A percentile compares a stretch with the other conserved stretches of the same genome.
Conservation (phyloP, 768 basidiomycete species). For the Serendipita sp. region DNA sequence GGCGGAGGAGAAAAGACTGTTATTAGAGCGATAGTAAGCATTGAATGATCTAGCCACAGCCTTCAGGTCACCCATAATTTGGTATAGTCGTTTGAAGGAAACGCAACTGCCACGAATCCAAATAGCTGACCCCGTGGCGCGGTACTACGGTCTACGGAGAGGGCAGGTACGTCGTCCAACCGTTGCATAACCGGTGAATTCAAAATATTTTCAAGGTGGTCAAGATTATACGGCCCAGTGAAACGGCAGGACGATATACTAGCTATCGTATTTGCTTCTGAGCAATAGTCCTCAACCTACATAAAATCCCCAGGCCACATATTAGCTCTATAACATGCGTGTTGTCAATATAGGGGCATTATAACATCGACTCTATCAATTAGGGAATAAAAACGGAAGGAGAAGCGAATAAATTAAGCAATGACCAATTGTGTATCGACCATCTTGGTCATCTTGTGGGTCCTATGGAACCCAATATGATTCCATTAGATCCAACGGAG, state of each 20-base stretch:
- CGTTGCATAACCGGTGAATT: neutral
- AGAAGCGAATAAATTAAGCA: no score
- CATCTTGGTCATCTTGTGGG: no score
- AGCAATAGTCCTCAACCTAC: neutral
- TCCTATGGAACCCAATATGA: no score
- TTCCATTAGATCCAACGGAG: no score
- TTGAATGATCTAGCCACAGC: neutral
- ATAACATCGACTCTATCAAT: no score
- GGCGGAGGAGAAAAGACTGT: conserved; percentile 65
- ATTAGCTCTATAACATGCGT: no score
- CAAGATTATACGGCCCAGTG: conserved; percentile 92
- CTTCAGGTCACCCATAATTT: conserved; percentile 7
- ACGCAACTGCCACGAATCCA: conserved; percentile 97
- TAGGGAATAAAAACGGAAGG: no score
- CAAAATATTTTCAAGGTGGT: conserved; percentile 37
- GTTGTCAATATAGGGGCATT: no score
- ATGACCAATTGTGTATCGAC: no score
- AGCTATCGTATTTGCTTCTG: conserved; percentile 75
- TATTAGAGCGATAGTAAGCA: conserved; percentile 87
- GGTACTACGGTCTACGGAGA: conserved; percentile 89
- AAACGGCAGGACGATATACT: conserved; percentile 87
- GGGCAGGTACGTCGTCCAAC: conserved; percentile 34
- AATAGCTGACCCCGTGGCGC: conserved; percentile 89
- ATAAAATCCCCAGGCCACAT: no score
- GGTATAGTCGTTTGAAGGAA: conserved; percentile 78